Base-by-base conservation (phyloP, 1,284 basidiomycete species). In the Sporisorium scitamineum region DNA sequence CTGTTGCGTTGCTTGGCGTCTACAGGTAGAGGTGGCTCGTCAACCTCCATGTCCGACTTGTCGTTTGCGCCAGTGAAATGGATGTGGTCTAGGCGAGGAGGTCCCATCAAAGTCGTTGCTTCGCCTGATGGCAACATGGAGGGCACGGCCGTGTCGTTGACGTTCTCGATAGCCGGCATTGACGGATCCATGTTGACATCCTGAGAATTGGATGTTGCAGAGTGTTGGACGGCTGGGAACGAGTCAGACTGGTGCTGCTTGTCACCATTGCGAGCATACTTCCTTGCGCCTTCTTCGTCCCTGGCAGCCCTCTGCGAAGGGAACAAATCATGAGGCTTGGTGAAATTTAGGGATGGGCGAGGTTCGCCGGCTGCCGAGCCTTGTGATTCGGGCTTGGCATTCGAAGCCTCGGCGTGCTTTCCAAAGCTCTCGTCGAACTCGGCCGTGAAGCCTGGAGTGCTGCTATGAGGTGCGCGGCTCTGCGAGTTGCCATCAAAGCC, bases 301-400 rank as follows among this genome's bases (percentile, higher is more conserved):
- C 50, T 47, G 39, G 61, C 61, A 69, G 65, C 65, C 61, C 61
- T 58, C 37, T 63, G 61, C 54, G 62, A 57, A 54, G 54, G 58
- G 32, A 44, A 65, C 61, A 53, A 68, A 32, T 74, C 70, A 74
- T 74, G 61, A 74, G 70, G 70, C 70, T 61, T 57, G 45, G 54
- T 52, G 65, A 74, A 74, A 74, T 69, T 74, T 74, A 55, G 27
- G 20, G 41, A 10, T 6, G 31, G 14, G 22, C 16, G 29, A n/a
- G 45, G 26, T 1, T 54, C 31, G 7, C 18, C 27, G 11, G 26
- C 47, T 2, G 34, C 29, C 13, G 20, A 20, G 11, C 54, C 48
- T 24, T 44, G 61, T 10, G 54, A 47, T 32, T 29, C 50, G n/a
- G 24, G 32, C 9, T 31, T 44, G 20, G 11, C 20, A 9, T 32